phyloP scores from a whole-genome alignment of 1,284 basidiomycete genomes.

The Irpex sp. region DNA sequence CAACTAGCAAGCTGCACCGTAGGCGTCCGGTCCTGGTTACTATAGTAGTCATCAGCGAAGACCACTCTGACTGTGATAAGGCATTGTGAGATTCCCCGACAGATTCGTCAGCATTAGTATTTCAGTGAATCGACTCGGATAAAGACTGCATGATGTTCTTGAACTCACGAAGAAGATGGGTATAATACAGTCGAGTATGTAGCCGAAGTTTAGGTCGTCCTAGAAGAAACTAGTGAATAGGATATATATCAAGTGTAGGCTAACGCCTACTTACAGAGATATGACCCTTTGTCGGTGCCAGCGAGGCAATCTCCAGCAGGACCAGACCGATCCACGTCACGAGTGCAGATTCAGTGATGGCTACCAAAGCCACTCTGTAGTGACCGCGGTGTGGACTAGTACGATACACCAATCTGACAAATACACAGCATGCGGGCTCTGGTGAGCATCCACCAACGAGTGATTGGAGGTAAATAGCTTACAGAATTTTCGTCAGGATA shows the following conservation, averaged over 20 bases:
- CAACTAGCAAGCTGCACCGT: no score
- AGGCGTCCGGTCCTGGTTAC: no score
- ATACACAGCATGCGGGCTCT: background rate
- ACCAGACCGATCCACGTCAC: slow-evolving; percentile 1
- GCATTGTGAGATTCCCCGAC: slow-evolving; percentile 14
- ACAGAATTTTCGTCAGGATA: background rate
- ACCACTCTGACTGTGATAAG: slow-evolving; percentile 5
- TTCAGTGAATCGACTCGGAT: background rate
- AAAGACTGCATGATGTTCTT: background rate
- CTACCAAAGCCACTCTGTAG: background rate
- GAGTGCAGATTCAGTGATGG: slow-evolving; percentile 1
- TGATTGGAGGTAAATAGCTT: background rate
- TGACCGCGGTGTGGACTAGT: no score
- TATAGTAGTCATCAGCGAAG: no score
- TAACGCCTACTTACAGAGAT: background rate
- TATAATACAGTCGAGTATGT: slow-evolving; percentile 1
- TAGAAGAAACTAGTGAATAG: no score
- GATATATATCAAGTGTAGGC: no score
- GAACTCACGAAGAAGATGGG: slow-evolving; percentile 16
- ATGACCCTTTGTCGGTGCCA: slow-evolving; percentile 1
- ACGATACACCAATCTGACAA: no score
- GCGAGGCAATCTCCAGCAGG: background rate
- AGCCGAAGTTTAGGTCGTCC: no score
- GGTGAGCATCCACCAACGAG: background rate
- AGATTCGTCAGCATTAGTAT: background rate